A percentile compares a stretch with the other conserved stretches of the same genome.
Conservation (phyloP, 768 basidiomycete genomes). For the Cantharellus anzutake region DNA sequence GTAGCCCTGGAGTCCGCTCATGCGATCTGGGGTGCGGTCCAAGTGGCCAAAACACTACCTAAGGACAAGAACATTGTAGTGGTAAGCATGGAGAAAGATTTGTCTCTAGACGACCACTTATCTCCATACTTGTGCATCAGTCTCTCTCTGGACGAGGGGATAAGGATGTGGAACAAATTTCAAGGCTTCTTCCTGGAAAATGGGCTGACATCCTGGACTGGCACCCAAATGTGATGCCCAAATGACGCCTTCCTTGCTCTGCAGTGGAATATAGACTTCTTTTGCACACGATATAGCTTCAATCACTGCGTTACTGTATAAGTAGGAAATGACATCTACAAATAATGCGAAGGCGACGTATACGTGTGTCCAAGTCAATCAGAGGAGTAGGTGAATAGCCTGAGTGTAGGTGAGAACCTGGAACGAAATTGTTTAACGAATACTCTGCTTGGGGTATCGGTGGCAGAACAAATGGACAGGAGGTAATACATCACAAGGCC, state of each 20-base stretch:
- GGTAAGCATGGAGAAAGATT: constrained; percentile 29
- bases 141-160: constrained; percentile 92
- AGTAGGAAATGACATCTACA: no score
- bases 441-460: no score
- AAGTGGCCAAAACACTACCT: constrained; percentile 64
- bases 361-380: no score
- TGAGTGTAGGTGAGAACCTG: no score
- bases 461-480: no score
- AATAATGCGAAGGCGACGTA: no score
- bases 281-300: no score
- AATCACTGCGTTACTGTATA: no score
- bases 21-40: constrained; percentile 84
- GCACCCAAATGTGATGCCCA: constrained; percentile 26
- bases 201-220: constrained; percentile 91
- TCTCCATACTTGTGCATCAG: constrained; percentile 20
- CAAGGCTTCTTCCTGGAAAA: constrained; percentile 74
- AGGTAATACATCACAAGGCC: no score
- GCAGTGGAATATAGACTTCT: no score
- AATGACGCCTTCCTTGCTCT: background rate
- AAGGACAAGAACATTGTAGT: constrained; percentile 80
- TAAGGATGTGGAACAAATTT: constrained; percentile 95
- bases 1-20: constrained; percentile 87
- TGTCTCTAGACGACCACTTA: background rate
- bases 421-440: no score
- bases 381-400: no score